Base-by-base conservation (phyloP, 2,329 filamentous ascomycete species). In the Alternaria sp. region DNA sequence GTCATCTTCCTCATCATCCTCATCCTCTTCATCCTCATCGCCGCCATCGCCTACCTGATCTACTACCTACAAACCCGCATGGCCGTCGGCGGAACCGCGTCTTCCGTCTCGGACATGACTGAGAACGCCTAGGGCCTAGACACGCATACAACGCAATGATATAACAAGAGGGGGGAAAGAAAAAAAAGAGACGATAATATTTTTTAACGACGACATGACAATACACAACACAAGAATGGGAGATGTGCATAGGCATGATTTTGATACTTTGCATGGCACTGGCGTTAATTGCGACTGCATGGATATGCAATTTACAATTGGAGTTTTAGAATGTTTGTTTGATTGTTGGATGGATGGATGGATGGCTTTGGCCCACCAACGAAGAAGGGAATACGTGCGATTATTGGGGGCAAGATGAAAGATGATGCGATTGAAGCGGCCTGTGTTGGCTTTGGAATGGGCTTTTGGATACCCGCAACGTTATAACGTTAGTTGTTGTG, bases 1-100 rank as follows among this genome's bases (percentile, higher is more conserved):
- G 80, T 81, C 76, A 81, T 83, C 75, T 81, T 81, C 73, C 74
- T 82, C 68, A 83, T 83, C 73, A 79, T 83, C 72, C 77, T 83
- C 67, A 78, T 83, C 72, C 81, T 83, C 68, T 82, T 83, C 77
- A 76, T 83, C 69, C 75, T 83, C 50, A 79, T 83, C 51, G 79
- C 79, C 29, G 69, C 81, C 28, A 81, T 83, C 72, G 81, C 77
- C 44, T 83, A 82, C 72, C 63, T 75, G 42, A 83, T 83, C 72
- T 83, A 81, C 76, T 80, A 79, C 72, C 76, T 81, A 41, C 80
- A 82, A 67, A 79, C 77, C 11, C 73, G 77, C 40, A 78, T 79
- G 76, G 70, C 74, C 0, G 74, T 78, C 17, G 76, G 74, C 60
- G 73, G 72, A 44, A 73, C 69, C 3, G 68, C 69, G 8, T 64